Conservation (phyloP, 1,284 basidiomycete genomes). For the Polyporus tsugae region DNA sequence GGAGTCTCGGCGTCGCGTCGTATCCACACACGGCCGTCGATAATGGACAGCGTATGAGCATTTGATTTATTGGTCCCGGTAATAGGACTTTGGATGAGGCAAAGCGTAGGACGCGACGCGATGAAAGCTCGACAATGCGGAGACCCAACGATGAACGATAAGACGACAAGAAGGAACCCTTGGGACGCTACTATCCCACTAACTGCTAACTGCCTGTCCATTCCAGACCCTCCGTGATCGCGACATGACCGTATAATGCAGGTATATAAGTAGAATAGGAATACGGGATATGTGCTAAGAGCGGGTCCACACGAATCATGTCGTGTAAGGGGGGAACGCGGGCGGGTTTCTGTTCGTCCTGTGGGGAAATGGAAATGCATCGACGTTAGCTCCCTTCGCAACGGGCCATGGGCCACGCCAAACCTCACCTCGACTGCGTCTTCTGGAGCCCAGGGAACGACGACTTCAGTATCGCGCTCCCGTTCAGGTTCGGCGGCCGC, state of each 20-base stretch:
- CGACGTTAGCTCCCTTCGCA: neutral
- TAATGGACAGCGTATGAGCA: conserved; percentile 8
- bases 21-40: conserved; percentile 37
- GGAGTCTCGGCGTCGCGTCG: conserved; percentile 56
- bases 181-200: neutral
- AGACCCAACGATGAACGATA: neutral
- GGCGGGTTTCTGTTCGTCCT: conserved; percentile 21
- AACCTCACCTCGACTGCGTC: conserved; percentile 47
- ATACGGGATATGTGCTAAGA: neutral
- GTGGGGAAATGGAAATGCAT: neutral
- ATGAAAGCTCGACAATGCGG: neutral
- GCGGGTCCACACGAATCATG: neutral
- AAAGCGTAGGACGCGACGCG: neutral
- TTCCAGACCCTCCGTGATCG: conserved; percentile 2
- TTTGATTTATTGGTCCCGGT: neutral
- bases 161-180: neutral
- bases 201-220: conserved; percentile 11
- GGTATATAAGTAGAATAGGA: conserved; percentile 15
- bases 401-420: neutral
- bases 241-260: conserved; percentile 4
- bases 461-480: conserved; percentile 66
- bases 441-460: conserved; percentile 65
- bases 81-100: neutral
- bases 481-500: conserved; percentile 56
- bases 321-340: conserved; percentile 29